A percentile compares a stretch with the other conserved stretches of the same genome.
Evolutionary conservation across 192 early-diverging fungal genomes (phyloP).

Genomic region (Umbelopsis isabellina): DNA sequence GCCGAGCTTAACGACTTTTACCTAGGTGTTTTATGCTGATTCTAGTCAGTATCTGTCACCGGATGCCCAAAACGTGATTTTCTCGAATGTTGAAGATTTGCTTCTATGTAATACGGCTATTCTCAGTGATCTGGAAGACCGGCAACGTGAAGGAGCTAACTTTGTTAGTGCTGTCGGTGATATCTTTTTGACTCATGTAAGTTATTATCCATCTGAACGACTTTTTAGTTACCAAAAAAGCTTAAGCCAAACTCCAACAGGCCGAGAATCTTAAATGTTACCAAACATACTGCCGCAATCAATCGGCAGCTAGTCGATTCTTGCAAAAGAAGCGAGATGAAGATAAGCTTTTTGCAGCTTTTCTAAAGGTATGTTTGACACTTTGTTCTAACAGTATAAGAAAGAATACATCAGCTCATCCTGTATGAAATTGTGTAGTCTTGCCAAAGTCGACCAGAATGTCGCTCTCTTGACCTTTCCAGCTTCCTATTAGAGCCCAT

Average conservation of each 20-base stretch:
- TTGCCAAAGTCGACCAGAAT: constrained; percentile 60
- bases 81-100: constrained; percentile 83
- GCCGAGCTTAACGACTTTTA: constrained; percentile 13
- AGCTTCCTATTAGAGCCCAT: constrained; percentile 87
- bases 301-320: constrained; percentile 61
- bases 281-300: constrained; percentile 68
- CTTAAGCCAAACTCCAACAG: constrained; percentile 25
- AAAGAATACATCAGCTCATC: background rate
- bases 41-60: constrained; percentile 56
- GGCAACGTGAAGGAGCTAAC: constrained; percentile 54
- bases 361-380: constrained; percentile 58
- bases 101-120: constrained; percentile 66
- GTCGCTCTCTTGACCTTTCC: constrained; percentile 74
- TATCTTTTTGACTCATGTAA: constrained; percentile 70
- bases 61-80: constrained; percentile 70
- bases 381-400: background rate
- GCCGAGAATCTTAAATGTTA: constrained; percentile 61
- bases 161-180: constrained; percentile 70
- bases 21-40: constrained; percentile 64
- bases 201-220: background rate
- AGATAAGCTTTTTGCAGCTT: constrained; percentile 58
- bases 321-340: constrained; percentile 58
- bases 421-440: constrained; percentile 40
- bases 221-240: background rate
- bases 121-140: constrained; percentile 66